Evolutionary conservation across 139 green algal genomes (phyloP), one percentile per base, ranked within the genome.

Genomic region (Chlamydomonas schloesseri): DNA sequence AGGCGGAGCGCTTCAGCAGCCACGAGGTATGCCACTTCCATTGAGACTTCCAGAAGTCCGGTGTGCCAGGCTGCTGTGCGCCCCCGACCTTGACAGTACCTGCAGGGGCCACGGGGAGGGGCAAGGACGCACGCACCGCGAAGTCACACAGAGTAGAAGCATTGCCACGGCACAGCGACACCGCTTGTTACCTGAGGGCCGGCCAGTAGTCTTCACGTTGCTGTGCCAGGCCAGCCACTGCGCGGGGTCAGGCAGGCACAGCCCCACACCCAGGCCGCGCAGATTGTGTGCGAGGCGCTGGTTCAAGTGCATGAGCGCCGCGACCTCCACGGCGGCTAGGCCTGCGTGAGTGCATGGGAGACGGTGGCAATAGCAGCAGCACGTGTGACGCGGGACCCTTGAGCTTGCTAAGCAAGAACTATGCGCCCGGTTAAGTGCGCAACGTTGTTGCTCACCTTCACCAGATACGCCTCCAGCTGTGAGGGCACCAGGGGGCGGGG

Each of bases 181-280:
- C 6, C 42, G n/a, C n/a, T n/a, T n/a, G 42, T 28, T 71, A 87
- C 86, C 86, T 58, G 71, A 72, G 0, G 47, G 69, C 14, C 86
- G 37, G 46, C 67, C 14, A 6, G 71, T 24, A 29, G 87, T 90
- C 21, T 37, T 34, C 0, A 90, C 55, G 57, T 85, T 90, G 46
- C 72, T 53, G 58, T 90, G 87, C 87, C 87, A 90, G n/a, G 60
- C 14, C 28, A 33, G 46, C 87, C 87, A 90, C 31, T 57, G 46
- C 34, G 70, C 37, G 6, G 73, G 62, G 37, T 74, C 71, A 23
- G 87, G 87, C 47, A 90, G 71, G 5, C 21, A 10, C 23, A 11
- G 23, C 23, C 24, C 23, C 29, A 58, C 67, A 26, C 15, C 67
- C 26, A n/a, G 5, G 2, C 29, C 26, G 64, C 67, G 31, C 2